These are phyloP conservation scores for Dendrocalamus latiflorus DNA, from an alignment of 202 grass and related monocot species.

Conservation along the genomic window DNA sequence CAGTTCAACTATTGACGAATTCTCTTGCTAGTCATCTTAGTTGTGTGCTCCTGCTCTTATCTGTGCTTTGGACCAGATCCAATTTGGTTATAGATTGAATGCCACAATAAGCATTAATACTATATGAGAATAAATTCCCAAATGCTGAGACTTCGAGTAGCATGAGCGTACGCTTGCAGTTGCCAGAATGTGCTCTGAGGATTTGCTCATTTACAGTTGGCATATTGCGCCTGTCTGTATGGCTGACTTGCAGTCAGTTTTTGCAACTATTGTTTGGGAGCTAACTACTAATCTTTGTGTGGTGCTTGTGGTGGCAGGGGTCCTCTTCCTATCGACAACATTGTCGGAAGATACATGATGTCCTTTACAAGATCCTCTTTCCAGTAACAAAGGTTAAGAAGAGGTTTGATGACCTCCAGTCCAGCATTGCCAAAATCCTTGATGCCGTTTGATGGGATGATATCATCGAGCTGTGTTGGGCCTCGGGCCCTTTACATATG, in stretches of 20 bases:
- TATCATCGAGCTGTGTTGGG: background rate
- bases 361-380: conserved; percentile 41
- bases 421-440: background rate
- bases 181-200: background rate
- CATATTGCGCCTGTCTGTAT: background rate
- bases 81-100: no score
- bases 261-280: background rate
- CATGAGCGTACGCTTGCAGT: no score
- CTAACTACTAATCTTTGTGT: background rate
- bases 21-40: no score
- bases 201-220: background rate
- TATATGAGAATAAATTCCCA: no score
- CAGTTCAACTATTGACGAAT: no score
- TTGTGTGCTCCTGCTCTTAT: no score
- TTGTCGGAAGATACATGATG: conserved; percentile 47
- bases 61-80: no score
- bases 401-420: background rate
- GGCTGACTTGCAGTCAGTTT: background rate
- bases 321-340: conserved; percentile 43
- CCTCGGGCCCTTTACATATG: background rate
- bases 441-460: background rate
- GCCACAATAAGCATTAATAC: no score
- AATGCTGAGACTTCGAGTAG: no score
- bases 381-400: conserved; percentile 13
- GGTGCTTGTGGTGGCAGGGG: conserved; percentile 40